Conservation (phyloP, 1,284 basidiomycete species). For the Trametes sp. region DNA sequence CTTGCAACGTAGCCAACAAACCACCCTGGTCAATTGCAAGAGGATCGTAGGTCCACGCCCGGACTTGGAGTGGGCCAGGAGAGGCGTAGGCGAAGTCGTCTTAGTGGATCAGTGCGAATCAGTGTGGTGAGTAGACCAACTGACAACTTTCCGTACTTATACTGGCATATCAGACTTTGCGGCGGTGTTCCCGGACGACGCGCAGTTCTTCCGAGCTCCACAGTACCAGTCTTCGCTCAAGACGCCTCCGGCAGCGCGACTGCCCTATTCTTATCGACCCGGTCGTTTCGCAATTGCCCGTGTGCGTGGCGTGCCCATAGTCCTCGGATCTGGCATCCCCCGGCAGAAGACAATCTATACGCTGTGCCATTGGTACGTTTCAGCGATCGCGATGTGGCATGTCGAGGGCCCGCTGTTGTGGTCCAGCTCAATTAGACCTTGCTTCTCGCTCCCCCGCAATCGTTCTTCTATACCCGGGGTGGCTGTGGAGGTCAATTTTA, state of each 20-base stretch:
- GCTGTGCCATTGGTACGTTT: slow-evolving; percentile 5
- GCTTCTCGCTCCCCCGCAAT: not conserved
- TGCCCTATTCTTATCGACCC: slow-evolving; percentile 26
- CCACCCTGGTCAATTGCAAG: too few species aligned
- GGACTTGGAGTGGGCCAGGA: too few species aligned
- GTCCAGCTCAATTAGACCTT: slow-evolving; percentile 2
- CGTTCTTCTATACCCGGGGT: slow-evolving; percentile 5
- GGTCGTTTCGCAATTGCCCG: slow-evolving; percentile 1
- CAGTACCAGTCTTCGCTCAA: not conserved
- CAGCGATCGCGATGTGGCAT: not conserved
- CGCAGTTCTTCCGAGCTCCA: slow-evolving; percentile 6
- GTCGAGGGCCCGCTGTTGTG: not conserved
- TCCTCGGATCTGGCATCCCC: slow-evolving; percentile 12
- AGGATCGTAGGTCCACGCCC: too few species aligned
- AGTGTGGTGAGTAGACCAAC: too few species aligned
- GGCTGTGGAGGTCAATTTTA: slow-evolving; percentile 20
- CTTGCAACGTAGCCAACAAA: too few species aligned
- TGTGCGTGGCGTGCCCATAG: slow-evolving; percentile 13
- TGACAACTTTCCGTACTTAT: too few species aligned
- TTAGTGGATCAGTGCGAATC: too few species aligned
- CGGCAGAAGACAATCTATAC: slow-evolving; percentile 3
- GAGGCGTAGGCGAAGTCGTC: too few species aligned
- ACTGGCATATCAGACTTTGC: too few species aligned
- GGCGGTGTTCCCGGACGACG: too few species aligned
- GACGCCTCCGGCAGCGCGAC: not conserved